phyloP scores from a whole-genome alignment of 371 early-diverging fungal genomes.

The Mucor indicus region DNA sequence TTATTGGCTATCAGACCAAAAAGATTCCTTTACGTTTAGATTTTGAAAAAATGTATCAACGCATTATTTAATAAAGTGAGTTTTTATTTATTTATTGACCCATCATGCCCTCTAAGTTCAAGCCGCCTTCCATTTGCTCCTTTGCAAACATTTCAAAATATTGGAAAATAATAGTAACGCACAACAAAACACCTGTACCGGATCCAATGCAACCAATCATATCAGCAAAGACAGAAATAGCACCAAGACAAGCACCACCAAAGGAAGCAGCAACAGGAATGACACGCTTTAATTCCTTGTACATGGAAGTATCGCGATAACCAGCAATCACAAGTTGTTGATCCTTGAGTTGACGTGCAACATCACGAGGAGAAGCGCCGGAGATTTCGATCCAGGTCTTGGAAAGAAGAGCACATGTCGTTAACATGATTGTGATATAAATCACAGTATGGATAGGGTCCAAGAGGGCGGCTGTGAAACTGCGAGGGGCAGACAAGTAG shows the following conservation, averaged over 20 bases:
- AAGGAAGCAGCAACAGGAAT: conserved; percentile 97
- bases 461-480: conserved; percentile 76
- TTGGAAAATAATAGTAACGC: conserved; percentile 99
- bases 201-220: conserved; percentile 96
- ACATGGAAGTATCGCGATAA: conserved; percentile 94
- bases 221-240: conserved; percentile 96
- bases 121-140: conserved; percentile 77
- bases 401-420: conserved; percentile 96
- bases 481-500: conserved; percentile 97
- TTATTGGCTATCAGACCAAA: conserved; percentile 26
- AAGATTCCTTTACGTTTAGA: conserved; percentile 45
- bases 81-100: neutral
- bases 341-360: conserved; percentile 97
- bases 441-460: conserved; percentile 97
- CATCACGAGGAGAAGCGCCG: conserved; percentile 95
- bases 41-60: conserved; percentile 34
- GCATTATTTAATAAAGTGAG: conserved; percentile 3
- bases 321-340: conserved; percentile 98
- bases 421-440: conserved; percentile 94
- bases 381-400: conserved; percentile 99
- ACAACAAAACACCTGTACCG: conserved; percentile 99
- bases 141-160: conserved; percentile 99
- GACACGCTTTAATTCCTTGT: conserved; percentile 98
- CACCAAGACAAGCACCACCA: conserved; percentile 98
- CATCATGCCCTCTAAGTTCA: conserved; percentile 49